phyloP scores from a whole-genome alignment of 1,139 yeast genomes.

The Lodderomyces pseudojiufengensis region DNA sequence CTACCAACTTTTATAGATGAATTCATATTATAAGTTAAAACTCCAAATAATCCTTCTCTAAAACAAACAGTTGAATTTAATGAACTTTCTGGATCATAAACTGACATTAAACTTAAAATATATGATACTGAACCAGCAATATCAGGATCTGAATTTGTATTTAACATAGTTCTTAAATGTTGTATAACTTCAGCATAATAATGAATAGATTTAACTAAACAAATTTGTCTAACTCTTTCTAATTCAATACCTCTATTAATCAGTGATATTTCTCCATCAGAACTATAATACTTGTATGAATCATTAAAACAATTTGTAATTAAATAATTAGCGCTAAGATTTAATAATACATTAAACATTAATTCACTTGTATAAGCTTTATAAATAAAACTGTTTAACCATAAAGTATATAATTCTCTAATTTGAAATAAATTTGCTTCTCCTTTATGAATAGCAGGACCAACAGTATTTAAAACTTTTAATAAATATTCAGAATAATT shows the following conservation, averaged over 20 bases:
- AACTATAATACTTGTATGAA: conserved; percentile 6
- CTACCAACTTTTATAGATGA: conserved; percentile 18
- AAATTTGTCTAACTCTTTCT: conserved; percentile 5
- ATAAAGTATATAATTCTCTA: conserved; percentile 28
- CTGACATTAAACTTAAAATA: conserved; percentile 39
- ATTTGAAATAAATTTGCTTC: conserved; percentile 28
- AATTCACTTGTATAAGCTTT: conserved; percentile 22
- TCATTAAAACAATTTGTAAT: conserved; percentile 31
- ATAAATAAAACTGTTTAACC: conserved; percentile 35
- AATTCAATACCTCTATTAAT: conserved; percentile 4
- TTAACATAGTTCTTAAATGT: conserved; percentile 29
- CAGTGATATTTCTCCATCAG: not conserved
- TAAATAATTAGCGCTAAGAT: conserved; percentile 40
- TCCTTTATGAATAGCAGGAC: conserved; percentile 26
- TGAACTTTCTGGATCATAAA: conserved; percentile 46
- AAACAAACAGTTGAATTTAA: conserved; percentile 38
- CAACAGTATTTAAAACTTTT: conserved; percentile 13
- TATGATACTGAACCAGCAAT: conserved; percentile 37
- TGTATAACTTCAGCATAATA: conserved; percentile 40
- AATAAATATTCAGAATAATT: conserved; percentile 18
- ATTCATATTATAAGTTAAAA: conserved; percentile 30
- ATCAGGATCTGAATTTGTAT: conserved; percentile 30
- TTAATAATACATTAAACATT: conserved; percentile 39
- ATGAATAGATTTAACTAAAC: conserved; percentile 21
- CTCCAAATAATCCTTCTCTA: conserved; percentile 40